Percentiles rank a stretch among this genome's conserved stretches.
These are phyloP conservation scores for Aspergillus sp. DNA, from an alignment of 2,329 filamentous ascomycete genomes.

Conservation along the genomic window DNA sequence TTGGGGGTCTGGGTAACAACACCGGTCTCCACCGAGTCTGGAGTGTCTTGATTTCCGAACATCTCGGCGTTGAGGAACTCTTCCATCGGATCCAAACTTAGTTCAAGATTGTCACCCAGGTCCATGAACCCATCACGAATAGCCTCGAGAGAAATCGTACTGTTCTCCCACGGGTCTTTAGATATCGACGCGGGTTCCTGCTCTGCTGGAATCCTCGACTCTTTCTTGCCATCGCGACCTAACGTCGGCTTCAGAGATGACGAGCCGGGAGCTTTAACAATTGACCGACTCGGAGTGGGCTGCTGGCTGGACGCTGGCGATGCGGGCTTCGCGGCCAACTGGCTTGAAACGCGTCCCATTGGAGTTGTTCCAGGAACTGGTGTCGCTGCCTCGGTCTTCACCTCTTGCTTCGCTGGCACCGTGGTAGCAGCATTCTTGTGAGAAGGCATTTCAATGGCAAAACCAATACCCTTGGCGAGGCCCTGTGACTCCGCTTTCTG, in stretches of 20 bases:
- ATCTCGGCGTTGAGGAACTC: slow-evolving; percentile 39
- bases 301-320: slow-evolving; percentile 37
- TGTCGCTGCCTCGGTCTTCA: slow-evolving; percentile 27
- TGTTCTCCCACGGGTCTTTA: slow-evolving; percentile 40
- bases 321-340: slow-evolving; percentile 31
- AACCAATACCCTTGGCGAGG: slow-evolving; percentile 16
- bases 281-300: slow-evolving; percentile 30
- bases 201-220: slow-evolving; percentile 22
- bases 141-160: slow-evolving; percentile 36
- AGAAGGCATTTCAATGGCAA: slow-evolving; percentile 15
- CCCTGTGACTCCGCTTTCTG: slow-evolving; percentile 28
- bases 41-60: slow-evolving; percentile 37
- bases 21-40: slow-evolving; percentile 37
- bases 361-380: slow-evolving; percentile 30
- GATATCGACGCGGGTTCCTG: slow-evolving; percentile 10
- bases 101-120: slow-evolving; percentile 27
- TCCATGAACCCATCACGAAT: slow-evolving; percentile 40
- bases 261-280: slow-evolving; percentile 22
- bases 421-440: slow-evolving; percentile 21
- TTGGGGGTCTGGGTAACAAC: slow-evolving; percentile 39
- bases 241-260: slow-evolving; percentile 24
- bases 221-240: slow-evolving; percentile 29
- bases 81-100: slow-evolving; percentile 37
- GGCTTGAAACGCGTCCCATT: slow-evolving; percentile 35
- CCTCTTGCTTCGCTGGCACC: slow-evolving; percentile 28